phyloP scores from a whole-genome alignment of 441 rosid genomes.

The Breynia disticha region DNA sequence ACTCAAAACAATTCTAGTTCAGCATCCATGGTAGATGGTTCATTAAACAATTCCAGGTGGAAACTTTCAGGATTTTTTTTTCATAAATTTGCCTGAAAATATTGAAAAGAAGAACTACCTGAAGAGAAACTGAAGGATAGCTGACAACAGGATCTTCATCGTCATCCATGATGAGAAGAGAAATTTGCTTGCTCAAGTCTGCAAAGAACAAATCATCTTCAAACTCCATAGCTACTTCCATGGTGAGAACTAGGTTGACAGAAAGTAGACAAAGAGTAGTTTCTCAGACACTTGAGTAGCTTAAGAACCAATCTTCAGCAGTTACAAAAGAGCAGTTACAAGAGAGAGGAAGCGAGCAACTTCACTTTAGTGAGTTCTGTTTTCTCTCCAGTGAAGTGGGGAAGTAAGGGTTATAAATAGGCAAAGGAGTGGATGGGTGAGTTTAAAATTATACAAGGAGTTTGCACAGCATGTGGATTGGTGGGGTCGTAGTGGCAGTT shows the following conservation, averaged over 20 bases:
- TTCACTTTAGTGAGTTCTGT: neutral
- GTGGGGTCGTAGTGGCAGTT: slow-evolving; percentile 47
- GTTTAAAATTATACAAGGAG: slow-evolving; percentile 12
- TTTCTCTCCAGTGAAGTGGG: slow-evolving; percentile 20
- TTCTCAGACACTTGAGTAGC: neutral
- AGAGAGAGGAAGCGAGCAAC: neutral
- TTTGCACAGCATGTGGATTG: slow-evolving; percentile 41
- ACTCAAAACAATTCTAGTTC: neutral
- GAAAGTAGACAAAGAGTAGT: neutral
- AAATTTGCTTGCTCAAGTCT: slow-evolving; percentile 78
- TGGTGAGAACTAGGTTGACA: neutral
- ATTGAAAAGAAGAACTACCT: slow-evolving; percentile 30
- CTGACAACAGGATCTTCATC: slow-evolving; percentile 48
- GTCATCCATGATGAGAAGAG: slow-evolving; percentile 89
- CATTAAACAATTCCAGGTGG: too few species aligned
- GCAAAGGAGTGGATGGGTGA: slow-evolving; percentile 14
- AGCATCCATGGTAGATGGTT: neutral
- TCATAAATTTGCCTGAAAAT: neutral
- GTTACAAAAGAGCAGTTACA: too few species aligned
- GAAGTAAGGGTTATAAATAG: slow-evolving; percentile 35
- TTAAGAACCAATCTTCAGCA: neutral
- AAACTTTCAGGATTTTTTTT: neutral
- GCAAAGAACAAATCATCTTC: slow-evolving; percentile 89
- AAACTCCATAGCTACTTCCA: slow-evolving; percentile 54
- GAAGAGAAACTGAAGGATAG: slow-evolving; percentile 45